phyloP scores from a whole-genome alignment of 345 rosid species.

The Raphanus sativus region DNA sequence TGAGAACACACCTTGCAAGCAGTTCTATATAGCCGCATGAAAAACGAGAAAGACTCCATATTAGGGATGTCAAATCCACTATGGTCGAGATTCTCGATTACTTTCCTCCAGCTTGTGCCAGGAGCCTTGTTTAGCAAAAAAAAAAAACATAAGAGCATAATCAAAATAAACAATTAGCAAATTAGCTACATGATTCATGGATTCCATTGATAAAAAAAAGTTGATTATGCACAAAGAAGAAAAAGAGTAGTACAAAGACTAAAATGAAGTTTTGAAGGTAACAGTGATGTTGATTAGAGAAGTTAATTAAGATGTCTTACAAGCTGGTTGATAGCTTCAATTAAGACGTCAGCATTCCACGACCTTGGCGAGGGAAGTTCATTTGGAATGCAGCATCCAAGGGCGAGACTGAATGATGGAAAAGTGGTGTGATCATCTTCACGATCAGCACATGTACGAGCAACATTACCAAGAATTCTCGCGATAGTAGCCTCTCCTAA shows the following conservation, averaged over 20 bases:
- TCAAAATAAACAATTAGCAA: not conserved
- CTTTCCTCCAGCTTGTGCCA: not conserved
- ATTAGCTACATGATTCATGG: not conserved
- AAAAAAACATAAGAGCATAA: not conserved
- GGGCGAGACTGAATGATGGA: not conserved
- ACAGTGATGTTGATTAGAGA: not conserved
- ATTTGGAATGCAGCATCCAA: not conserved
- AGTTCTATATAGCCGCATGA: slow-evolving; percentile 69
- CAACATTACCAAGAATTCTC: not conserved
- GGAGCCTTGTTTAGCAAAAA: not conserved
- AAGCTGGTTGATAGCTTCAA: not conserved
- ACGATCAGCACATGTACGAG: not conserved
- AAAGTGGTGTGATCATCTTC: not conserved
- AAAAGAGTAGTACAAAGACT: not conserved
- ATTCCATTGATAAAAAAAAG: not conserved
- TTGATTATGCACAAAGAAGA: not conserved
- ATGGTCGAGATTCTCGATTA: slow-evolving; percentile 1
- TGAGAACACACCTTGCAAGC: slow-evolving; percentile 49
- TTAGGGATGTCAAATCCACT: slow-evolving; percentile 75
- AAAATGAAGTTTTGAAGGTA: not conserved
- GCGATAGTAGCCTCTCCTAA: not conserved
- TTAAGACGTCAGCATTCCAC: not conserved
- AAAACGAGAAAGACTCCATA: slow-evolving; percentile 78
- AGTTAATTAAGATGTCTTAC: not conserved
- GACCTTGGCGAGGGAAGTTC: not conserved